Conservation (phyloP, 108 stramenopile species). For the Cyclotella kingstonii region DNA sequence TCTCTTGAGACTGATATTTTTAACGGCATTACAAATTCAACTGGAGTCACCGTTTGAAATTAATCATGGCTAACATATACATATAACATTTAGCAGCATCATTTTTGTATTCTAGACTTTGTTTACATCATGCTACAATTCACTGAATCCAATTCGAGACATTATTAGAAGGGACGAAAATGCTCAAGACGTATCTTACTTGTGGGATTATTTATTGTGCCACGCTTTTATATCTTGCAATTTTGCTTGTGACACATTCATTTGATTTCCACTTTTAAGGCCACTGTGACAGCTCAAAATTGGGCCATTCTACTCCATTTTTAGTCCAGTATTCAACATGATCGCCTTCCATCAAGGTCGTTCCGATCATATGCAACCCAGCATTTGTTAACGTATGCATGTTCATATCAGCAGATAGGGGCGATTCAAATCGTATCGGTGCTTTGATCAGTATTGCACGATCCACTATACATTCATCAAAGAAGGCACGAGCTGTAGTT, state of each 20-base stretch:
- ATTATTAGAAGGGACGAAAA: too few species aligned
- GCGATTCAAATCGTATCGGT: conserved; percentile 50
- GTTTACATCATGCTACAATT: too few species aligned
- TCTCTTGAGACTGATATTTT: conserved; percentile 45
- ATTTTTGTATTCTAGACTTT: too few species aligned
- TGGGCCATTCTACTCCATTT: conserved; percentile 60
- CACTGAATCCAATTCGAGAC: too few species aligned
- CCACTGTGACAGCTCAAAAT: conserved; percentile 46
- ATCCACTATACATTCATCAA: conserved; percentile 58
- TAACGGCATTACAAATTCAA: conserved; percentile 30
- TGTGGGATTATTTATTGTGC: too few species aligned
- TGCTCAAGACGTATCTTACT: too few species aligned
- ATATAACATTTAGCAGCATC: too few species aligned
- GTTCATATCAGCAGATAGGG: conserved; percentile 52
- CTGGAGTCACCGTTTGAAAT: background rate
- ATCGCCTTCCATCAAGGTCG: conserved; percentile 48
- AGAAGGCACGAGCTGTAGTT: conserved; percentile 58
- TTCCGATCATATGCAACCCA: conserved; percentile 58
- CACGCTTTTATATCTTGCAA: too few species aligned
- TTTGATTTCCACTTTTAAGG: too few species aligned
- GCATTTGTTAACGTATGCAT: conserved; percentile 40
- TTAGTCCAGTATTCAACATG: conserved; percentile 63
- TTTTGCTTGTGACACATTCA: too few species aligned
- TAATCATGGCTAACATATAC: too few species aligned
- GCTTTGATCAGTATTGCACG: conserved; percentile 71